Percentiles rank a stretch among this genome's conserved stretches.
Evolutionary conservation across 352 stramenopile genomes (phyloP).

Genomic region (Peronosclerospora sorghi): DNA sequence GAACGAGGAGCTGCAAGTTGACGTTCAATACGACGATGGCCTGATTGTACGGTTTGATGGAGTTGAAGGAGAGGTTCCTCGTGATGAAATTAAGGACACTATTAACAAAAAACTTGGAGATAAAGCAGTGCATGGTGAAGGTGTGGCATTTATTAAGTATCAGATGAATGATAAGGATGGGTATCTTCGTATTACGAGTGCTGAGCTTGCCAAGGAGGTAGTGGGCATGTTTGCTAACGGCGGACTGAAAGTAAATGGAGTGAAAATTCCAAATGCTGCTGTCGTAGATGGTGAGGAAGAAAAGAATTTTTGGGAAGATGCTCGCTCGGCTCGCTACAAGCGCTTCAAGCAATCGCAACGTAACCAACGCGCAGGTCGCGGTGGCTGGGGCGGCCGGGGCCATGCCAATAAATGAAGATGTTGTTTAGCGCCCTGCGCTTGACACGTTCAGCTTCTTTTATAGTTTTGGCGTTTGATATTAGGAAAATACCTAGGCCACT

Average conservation of each 20-base stretch:
- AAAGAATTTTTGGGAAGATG: slow-evolving; percentile 80
- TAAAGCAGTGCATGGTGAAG: slow-evolving; percentile 42
- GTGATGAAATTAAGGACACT: slow-evolving; percentile 79
- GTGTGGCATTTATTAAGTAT: slow-evolving; percentile 82
- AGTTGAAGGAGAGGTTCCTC: slow-evolving; percentile 66
- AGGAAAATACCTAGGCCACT: no score
- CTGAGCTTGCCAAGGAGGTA: slow-evolving; percentile 53
- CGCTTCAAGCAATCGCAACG: slow-evolving; percentile 77
- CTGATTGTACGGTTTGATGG: slow-evolving; percentile 79
- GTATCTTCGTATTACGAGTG: slow-evolving; percentile 46
- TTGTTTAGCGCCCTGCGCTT: slow-evolving; percentile 2
- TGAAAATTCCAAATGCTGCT: slow-evolving; percentile 41
- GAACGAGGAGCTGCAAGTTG: slow-evolving; percentile 58
- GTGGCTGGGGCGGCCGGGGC: slow-evolving; percentile 24
- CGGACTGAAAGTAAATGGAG: slow-evolving; percentile 58
- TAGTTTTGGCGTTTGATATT: neutral
- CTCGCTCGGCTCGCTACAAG: slow-evolving; percentile 51
- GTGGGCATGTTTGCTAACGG: slow-evolving; percentile 46
- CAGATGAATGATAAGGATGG: slow-evolving; percentile 66
- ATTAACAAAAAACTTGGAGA: slow-evolving; percentile 78
- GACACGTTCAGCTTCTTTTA: neutral
- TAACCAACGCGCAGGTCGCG: slow-evolving; percentile 27
- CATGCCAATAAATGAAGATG: slow-evolving; percentile 29
- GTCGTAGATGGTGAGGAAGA: slow-evolving; percentile 69
- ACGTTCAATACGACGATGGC: slow-evolving; percentile 74